Evolutionary conservation across 352 stramenopile genomes (phyloP).

Genomic region (Thraustochytrium striatum): DNA sequence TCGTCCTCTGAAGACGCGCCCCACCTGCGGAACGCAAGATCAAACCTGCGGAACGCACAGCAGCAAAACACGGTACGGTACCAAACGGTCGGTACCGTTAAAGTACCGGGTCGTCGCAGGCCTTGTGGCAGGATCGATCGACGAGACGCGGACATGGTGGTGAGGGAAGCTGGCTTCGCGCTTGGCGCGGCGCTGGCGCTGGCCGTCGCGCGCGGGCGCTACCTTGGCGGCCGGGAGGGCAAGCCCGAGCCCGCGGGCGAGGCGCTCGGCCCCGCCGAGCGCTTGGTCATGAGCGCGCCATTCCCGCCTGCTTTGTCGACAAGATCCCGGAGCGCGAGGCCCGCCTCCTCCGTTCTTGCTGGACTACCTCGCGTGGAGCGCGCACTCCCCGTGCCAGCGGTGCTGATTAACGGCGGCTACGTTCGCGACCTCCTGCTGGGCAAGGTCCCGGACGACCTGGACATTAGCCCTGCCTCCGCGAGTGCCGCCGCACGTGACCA

Average conservation of each 20-base stretch:
- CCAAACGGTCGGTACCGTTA: too few species aligned
- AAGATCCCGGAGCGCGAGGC: conserved; percentile 9
- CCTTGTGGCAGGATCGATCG: too few species aligned
- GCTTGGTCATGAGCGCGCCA: background rate
- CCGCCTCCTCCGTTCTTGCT: conserved; percentile 31
- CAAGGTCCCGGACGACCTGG: conserved; percentile 23
- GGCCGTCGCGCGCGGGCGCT: too few species aligned
- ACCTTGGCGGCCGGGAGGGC: background rate
- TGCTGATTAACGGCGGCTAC: conserved; percentile 43
- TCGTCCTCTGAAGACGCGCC: too few species aligned
- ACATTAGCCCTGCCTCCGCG: conserved; percentile 7
- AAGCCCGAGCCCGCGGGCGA: too few species aligned
- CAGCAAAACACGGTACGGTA: too few species aligned
- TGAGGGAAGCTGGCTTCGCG: background rate
- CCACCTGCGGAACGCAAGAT: too few species aligned
- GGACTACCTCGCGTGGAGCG: conserved; percentile 7
- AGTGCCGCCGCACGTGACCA: too few species aligned
- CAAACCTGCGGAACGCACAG: too few species aligned
- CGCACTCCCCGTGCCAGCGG: background rate
- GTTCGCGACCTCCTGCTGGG: conserved; percentile 29
- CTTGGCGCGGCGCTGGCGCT: background rate
- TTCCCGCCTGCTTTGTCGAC: background rate
- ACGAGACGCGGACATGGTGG: too few species aligned
- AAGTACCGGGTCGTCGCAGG: too few species aligned
- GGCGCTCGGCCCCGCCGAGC: background rate